These are phyloP conservation scores for Ustilago xerochloae DNA, from an alignment of 1,284 basidiomycete species.

Conservation along the genomic window DNA sequence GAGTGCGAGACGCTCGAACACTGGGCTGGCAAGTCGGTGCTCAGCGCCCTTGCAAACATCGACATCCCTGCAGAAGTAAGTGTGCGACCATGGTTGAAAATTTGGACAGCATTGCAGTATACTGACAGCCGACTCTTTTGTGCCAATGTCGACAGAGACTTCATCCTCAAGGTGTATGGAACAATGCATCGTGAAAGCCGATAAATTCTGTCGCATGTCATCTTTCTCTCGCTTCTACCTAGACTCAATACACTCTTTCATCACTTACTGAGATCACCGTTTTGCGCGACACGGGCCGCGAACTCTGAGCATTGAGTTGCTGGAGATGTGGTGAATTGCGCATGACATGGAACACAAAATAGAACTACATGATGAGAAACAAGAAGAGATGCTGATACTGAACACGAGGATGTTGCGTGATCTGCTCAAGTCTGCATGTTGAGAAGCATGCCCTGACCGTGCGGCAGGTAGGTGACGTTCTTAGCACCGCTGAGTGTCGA, in stretches of 20 bases:
- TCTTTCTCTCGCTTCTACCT: background rate
- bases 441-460: slow-evolving; percentile 68
- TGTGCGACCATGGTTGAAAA: background rate
- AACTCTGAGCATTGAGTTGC: background rate
- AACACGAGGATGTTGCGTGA: background rate
- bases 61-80: slow-evolving; percentile 51
- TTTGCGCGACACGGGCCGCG: background rate
- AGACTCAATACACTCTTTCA: no score
- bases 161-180: slow-evolving; percentile 51
- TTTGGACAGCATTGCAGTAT: background rate
- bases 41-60: slow-evolving; percentile 71
- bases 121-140: background rate
- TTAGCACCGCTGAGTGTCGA: slow-evolving; percentile 68
- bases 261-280: background rate
- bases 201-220: background rate
- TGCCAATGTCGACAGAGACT: slow-evolving; percentile 18
- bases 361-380: slow-evolving; percentile 36
- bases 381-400: background rate
- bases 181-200: background rate
- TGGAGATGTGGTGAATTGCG: slow-evolving; percentile 46
- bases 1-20: slow-evolving; percentile 76
- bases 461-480: slow-evolving; percentile 71
- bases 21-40: slow-evolving; percentile 74
- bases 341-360: slow-evolving; percentile 15
- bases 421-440: slow-evolving; percentile 43